Base-by-base conservation (phyloP, 2,329 filamentous ascomycete genomes). In the Ceratocystis alfenasii region DNA sequence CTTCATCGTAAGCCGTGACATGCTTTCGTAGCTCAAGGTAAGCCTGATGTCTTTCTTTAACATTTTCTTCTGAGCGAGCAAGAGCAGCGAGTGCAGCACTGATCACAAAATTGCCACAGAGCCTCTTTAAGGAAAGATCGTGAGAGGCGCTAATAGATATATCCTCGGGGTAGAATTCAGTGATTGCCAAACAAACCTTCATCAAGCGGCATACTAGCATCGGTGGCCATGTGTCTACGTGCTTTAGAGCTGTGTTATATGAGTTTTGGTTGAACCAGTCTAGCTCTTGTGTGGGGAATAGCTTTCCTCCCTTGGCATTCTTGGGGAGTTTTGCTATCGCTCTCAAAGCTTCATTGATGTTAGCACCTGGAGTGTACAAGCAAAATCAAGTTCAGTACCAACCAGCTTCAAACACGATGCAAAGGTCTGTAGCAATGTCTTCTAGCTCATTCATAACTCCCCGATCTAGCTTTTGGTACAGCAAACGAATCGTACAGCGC, bases 231-330 rank as follows among this genome's bases (percentile, higher is more conserved):
- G 67, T 69, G 2, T 81, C 77, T 1, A 79, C 78, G 69, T 86
- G 78, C 68, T 85, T 83, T 3, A 93, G 74, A 0, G 85, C 86
- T 5, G 91, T 74, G 69, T 94, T 95, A 76, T 95, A 95, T 1
- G 87, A 81, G 69, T 89, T 93, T 69, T 86, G 86, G 46, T 86
- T 87, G 72, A 95, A 92, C 90, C 90, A 95, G 70, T 92, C 82
- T 2, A 95, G 78, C 70, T 96, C 90, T 2, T 78, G 73, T 0
- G 80, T 67, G 0, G 80, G 82, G 71, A 91, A 90, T 0, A 80
- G 66, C 68, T 75, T 82, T 41, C 75, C 74, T 7, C 76, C 78
- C 20, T 76, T 70, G 50, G 70, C 73, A 69, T 76, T 76, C 63
- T 72, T 76, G 2, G 71, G 75, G 20, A 73, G 74, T 67, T 74